Percentiles rank a stretch among this genome's conserved stretches.
Evolutionary conservation across 495 filamentous ascomycete species (phyloP).

Genomic region (Xylaria castorea): DNA sequence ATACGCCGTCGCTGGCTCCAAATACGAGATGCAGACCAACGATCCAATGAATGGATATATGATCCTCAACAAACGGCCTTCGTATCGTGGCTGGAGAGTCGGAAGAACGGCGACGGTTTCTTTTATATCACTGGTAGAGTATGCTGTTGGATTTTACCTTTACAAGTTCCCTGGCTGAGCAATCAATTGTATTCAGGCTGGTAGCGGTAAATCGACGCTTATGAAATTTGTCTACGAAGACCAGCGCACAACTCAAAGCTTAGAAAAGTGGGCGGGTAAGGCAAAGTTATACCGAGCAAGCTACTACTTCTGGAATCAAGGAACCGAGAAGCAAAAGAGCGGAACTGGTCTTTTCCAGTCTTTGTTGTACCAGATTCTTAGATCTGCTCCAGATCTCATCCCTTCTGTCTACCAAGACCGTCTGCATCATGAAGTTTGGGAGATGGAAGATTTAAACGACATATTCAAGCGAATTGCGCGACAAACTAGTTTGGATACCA

Average conservation of each 20-base stretch:
- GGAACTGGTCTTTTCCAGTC: constrained; percentile 36
- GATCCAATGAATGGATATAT: constrained; percentile 21
- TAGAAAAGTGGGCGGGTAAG: constrained; percentile 37
- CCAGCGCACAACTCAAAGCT: constrained; percentile 25
- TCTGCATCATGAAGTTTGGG: constrained; percentile 15
- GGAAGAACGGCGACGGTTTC: neutral
- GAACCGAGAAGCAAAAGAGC: constrained; percentile 43
- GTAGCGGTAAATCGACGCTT: constrained; percentile 33
- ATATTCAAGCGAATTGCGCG: neutral
- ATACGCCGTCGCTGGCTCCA: constrained; percentile 16
- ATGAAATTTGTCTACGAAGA: constrained; percentile 28
- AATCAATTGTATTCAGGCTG: constrained; percentile 17
- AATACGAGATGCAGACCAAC: constrained; percentile 5
- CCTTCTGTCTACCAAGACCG: constrained; percentile 1
- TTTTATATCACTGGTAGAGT: constrained; percentile 21
- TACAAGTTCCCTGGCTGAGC: neutral
- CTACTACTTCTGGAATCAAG: constrained; percentile 55
- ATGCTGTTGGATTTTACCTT: neutral
- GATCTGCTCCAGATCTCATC: constrained; percentile 43
- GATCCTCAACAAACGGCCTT: constrained; percentile 4
- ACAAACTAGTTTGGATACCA: neutral
- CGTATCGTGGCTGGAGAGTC: constrained; percentile 16
- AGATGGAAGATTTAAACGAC: constrained; percentile 17
- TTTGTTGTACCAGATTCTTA: constrained; percentile 49
- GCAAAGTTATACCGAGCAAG: constrained; percentile 35